Conservation (phyloP, 2,329 filamentous ascomycete species). For the Aureobasidium subglaciale region DNA sequence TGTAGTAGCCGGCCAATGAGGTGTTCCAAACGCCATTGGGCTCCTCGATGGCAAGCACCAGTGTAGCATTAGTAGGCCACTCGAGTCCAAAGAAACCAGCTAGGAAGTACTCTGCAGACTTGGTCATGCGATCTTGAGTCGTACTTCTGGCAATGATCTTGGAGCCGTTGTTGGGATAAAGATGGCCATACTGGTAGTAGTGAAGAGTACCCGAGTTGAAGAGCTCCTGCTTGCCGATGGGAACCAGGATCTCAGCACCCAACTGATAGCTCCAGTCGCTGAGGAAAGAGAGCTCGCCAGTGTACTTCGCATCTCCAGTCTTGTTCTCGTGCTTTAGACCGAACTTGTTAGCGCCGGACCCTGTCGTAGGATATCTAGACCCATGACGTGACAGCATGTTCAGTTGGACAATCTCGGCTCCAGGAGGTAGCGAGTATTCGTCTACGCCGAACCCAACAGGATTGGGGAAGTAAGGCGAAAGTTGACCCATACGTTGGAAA, state of each 20-base stretch:
- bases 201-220: slow-evolving; percentile 65
- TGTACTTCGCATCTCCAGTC: slow-evolving; percentile 48
- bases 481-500: slow-evolving; percentile 62
- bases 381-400: slow-evolving; percentile 69
- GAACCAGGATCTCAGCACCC: slow-evolving; percentile 64
- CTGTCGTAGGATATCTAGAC: slow-evolving; percentile 62
- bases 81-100: slow-evolving; percentile 72
- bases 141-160: slow-evolving; percentile 70
- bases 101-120: slow-evolving; percentile 70
- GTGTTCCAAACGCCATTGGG: slow-evolving; percentile 49
- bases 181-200: slow-evolving; percentile 63
- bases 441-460: slow-evolving; percentile 64
- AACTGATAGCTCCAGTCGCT: slow-evolving; percentile 63
- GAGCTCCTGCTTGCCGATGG: slow-evolving; percentile 64
- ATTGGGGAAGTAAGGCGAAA: slow-evolving; percentile 64
- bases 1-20: slow-evolving; percentile 59
- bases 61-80: slow-evolving; percentile 64
- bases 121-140: slow-evolving; percentile 69
- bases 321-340: slow-evolving; percentile 53
- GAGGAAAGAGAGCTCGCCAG: slow-evolving; percentile 57
- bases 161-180: slow-evolving; percentile 61
- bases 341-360: slow-evolving; percentile 48
- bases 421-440: slow-evolving; percentile 61
- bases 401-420: slow-evolving; percentile 62
- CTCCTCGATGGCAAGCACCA: slow-evolving; percentile 65